These are phyloP conservation scores for Cinnamomum micranthum DNA, from an alignment of 164 flowering plant species.

Conservation along the genomic window DNA sequence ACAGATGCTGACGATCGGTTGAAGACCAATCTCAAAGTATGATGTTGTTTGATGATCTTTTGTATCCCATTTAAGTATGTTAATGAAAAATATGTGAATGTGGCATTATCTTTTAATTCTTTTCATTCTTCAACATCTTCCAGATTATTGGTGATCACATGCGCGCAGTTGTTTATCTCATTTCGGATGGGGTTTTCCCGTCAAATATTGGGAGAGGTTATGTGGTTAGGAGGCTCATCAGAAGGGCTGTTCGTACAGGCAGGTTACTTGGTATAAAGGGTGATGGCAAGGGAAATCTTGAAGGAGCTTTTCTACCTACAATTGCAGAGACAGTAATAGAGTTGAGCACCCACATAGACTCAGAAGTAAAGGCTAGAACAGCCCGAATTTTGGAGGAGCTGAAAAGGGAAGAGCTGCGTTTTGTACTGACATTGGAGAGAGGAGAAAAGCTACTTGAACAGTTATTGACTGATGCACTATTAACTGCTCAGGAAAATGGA, in stretches of 20 bases:
- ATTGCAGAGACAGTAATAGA: slow-evolving; percentile 81
- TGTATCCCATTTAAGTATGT: not conserved
- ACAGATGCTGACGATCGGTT: slow-evolving; percentile 48
- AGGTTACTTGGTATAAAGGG: slow-evolving; percentile 82
- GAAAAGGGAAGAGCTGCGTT: slow-evolving; percentile 78
- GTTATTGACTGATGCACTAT: slow-evolving; percentile 58
- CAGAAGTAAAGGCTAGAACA: slow-evolving; percentile 54
- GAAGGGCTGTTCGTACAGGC: slow-evolving; percentile 85
- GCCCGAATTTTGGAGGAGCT: slow-evolving; percentile 76
- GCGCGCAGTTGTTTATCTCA: slow-evolving; percentile 87
- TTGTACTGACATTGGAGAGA: slow-evolving; percentile 84
- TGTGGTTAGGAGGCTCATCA: slow-evolving; percentile 83
- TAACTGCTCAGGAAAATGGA: slow-evolving; percentile 31
- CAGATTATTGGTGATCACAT: slow-evolving; percentile 91
- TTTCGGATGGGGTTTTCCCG: slow-evolving; percentile 92
- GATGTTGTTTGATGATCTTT: slow-evolving; percentile 10
- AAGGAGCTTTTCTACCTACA: slow-evolving; percentile 67
- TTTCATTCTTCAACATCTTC: slow-evolving; percentile 5
- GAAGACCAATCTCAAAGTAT: slow-evolving; percentile 72
- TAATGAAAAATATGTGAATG: not conserved
- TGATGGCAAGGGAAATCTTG: slow-evolving; percentile 51
- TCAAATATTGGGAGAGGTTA: slow-evolving; percentile 98
- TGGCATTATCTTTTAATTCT: not conserved
- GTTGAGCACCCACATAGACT: slow-evolving; percentile 60
- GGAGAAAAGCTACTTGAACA: slow-evolving; percentile 90